Evolutionary conservation across 208 protist genomes (phyloP), one percentile per base, ranked within the genome.

Genomic region (Dictyostelium gargantuum): DNA sequence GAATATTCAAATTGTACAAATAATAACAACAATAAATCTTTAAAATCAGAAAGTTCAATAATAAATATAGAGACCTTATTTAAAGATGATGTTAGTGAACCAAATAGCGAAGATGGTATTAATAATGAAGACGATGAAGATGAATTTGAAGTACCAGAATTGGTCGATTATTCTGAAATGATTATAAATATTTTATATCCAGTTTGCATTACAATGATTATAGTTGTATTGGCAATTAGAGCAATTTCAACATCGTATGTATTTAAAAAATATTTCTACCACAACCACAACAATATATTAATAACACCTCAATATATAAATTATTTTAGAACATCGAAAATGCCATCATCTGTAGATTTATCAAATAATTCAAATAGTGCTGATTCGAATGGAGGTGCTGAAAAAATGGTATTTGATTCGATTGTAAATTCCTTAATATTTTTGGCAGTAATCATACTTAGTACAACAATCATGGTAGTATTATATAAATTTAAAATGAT

Each of bases 351-450:
- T 6, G n/a, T 35, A 2, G 58, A 66, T 17, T 35, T 66, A 19
- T 32, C 58, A 66, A 66, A 35, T 66, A 4, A 66, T 35, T 32
- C 2, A 17, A 9, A n/a, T 66, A n/a, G n/a, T 32, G 56, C 10
- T 21, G 58, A 35, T 23, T 40, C 29, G 3, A 38, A 35, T 10
- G 35, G 58, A 38, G 63, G 63, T 8, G 63, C 63, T 11, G 58
- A 85, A 54, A 50, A 52, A 35, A 48, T 89, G n/a, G 48, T 89
- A 15, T 42, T 76, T 15, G 35, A 48, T 35, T 61, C 94, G 13
- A 38, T 97, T n/a, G 38, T 97, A 56, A 97, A 97, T 79, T 94
- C 95, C 5, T 29, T 97, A 6, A 94, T 96, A 4, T 93, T 97
- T 68, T 66, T 97, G 3, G 95, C 17, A 10, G 35, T 95, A 6